A percentile compares a stretch with the other conserved stretches of the same genome.
Evolutionary conservation across 2,329 filamentous ascomycete genomes (phyloP).

Genomic region (Ascochyta fabae): DNA sequence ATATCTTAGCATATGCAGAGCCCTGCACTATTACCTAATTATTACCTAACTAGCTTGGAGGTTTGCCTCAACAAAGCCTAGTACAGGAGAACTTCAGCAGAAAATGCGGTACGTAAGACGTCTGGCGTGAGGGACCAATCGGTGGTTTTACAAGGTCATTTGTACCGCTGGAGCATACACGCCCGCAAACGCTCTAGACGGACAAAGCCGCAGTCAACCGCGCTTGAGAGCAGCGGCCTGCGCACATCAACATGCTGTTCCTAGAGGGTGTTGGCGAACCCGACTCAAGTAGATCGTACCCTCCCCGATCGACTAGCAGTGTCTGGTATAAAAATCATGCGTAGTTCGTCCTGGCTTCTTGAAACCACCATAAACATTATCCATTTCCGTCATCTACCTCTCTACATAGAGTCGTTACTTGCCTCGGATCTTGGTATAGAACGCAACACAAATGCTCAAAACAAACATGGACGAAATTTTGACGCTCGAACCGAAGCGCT

Average conservation of each 20-base stretch:
- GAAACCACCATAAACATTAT: conserved; percentile 1
- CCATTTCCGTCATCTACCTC: conserved; percentile 2
- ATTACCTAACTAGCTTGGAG: too few species aligned
- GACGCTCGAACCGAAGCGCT: conserved; percentile 22
- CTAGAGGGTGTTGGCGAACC: too few species aligned
- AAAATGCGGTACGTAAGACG: conserved; percentile 37
- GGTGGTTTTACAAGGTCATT: conserved; percentile 17
- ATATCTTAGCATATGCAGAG: too few species aligned
- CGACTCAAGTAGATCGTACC: too few species aligned
- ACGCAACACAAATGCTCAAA: conserved; percentile 14
- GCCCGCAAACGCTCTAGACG: conserved; percentile 13
- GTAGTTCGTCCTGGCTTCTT: not conserved
- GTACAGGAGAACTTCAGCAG: too few species aligned
- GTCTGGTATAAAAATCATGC: not conserved
- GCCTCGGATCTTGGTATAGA: conserved; percentile 21
- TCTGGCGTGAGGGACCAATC: conserved; percentile 25
- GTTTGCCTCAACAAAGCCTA: too few species aligned
- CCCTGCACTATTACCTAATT: too few species aligned
- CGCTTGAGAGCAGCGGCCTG: not conserved
- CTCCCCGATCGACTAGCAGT: too few species aligned
- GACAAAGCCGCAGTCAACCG: conserved; percentile 17
- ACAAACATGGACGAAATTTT: conserved; percentile 16
- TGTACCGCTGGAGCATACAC: not conserved
- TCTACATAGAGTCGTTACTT: conserved; percentile 9
- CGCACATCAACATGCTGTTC: not conserved